Evolutionary conservation across 2,329 filamentous ascomycete species (phyloP).

Genomic region (Aureobasidium subglaciale): DNA sequence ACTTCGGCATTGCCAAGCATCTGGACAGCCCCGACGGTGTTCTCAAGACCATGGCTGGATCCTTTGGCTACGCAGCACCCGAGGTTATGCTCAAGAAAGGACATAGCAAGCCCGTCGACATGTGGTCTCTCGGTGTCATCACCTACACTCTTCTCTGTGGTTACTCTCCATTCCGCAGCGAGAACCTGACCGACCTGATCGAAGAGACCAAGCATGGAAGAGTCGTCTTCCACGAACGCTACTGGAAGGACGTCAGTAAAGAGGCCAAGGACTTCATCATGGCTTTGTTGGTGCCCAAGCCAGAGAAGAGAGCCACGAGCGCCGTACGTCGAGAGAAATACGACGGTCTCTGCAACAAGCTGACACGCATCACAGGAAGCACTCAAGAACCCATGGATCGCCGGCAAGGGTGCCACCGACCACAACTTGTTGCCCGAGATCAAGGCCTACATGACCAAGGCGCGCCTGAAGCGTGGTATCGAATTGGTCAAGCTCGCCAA

Average conservation of each 20-base stretch:
- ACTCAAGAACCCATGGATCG: slow-evolving; percentile 79
- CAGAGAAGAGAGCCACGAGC: slow-evolving; percentile 69
- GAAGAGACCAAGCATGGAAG: slow-evolving; percentile 81
- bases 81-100: slow-evolving; percentile 98
- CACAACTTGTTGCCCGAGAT: slow-evolving; percentile 98
- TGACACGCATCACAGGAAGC: slow-evolving; percentile 51
- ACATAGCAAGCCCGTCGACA: slow-evolving; percentile 96
- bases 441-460: slow-evolving; percentile 85
- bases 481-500: slow-evolving; percentile 94
- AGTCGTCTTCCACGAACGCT: slow-evolving; percentile 92
- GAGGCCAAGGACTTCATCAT: slow-evolving; percentile 95
- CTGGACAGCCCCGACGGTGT: slow-evolving; percentile 85
- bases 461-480: slow-evolving; percentile 85
- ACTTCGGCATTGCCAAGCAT: slow-evolving; percentile 99
- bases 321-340: slow-evolving; percentile 45
- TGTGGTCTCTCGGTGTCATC: slow-evolving; percentile 99
- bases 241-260: slow-evolving; percentile 95
- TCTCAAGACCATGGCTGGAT: slow-evolving; percentile 96
- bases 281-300: slow-evolving; percentile 68
- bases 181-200: slow-evolving; percentile 86
- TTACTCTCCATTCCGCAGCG: slow-evolving; percentile 95
- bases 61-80: slow-evolving; percentile 93
- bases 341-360: background rate
- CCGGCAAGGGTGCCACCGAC: slow-evolving; percentile 82
- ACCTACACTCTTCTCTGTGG: slow-evolving; percentile 97